Evolutionary conservation across 2,329 filamentous ascomycete genomes (phyloP).

Genomic region (Eutypella sp.): DNA sequence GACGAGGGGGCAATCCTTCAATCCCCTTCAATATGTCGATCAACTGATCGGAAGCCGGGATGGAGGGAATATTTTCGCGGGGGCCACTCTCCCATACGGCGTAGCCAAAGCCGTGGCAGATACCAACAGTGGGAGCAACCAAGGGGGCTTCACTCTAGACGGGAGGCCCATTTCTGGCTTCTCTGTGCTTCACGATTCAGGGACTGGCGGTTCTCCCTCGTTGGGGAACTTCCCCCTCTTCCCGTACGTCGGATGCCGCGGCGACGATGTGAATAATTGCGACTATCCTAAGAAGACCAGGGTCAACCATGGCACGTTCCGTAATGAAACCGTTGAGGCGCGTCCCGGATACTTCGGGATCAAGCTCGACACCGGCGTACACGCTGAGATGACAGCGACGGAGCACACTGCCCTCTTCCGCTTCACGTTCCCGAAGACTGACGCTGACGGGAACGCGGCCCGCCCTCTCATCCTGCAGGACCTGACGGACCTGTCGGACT

Average conservation of each 20-base stretch:
- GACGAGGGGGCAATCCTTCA: constrained; percentile 17
- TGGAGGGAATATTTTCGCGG: constrained; percentile 42
- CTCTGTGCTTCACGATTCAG: constrained; percentile 54
- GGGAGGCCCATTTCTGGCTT: constrained; percentile 47
- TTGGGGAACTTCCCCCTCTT: constrained; percentile 72
- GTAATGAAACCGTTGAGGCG: constrained; percentile 47
- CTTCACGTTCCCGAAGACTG: constrained; percentile 53
- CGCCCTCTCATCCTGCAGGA: constrained; percentile 62
- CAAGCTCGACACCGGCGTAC: constrained; percentile 50
- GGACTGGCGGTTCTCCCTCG: constrained; percentile 54
- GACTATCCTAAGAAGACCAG: constrained; percentile 48
- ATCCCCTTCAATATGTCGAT: constrained; percentile 41
- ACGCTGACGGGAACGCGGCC: constrained; percentile 29
- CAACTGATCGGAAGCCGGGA: constrained; percentile 49
- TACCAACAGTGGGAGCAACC: constrained; percentile 46
- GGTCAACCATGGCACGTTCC: constrained; percentile 38
- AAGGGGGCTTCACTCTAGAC: constrained; percentile 53
- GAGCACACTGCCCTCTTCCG: constrained; percentile 62
- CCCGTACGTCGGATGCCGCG: constrained; percentile 56
- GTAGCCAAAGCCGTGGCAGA: constrained; percentile 57
- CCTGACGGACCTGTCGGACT: constrained; percentile 58
- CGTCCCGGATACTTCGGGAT: constrained; percentile 63
- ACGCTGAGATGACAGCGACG: constrained; percentile 62
- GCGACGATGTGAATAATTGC: constrained; percentile 58
- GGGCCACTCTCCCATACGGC: constrained; percentile 31